These are phyloP conservation scores for Arthrobotrys iridis DNA, from an alignment of 2,329 filamentous ascomycete genomes.

Conservation along the genomic window DNA sequence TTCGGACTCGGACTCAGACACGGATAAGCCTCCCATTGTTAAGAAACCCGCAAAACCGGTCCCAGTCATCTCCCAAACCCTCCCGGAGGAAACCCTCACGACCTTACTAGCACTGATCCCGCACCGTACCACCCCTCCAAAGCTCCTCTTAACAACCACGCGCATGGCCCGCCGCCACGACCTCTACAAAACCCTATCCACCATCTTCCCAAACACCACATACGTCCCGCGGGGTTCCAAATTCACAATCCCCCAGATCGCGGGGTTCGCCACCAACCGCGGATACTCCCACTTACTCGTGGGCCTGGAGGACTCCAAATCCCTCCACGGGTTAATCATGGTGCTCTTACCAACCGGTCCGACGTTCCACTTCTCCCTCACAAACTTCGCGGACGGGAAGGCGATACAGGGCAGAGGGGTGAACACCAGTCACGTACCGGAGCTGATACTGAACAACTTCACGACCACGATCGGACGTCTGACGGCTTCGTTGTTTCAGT, in stretches of 20 bases:
- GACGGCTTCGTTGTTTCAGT: conserved; percentile 84
- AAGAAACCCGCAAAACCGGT: conserved; percentile 66
- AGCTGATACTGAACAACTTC: conserved; percentile 93
- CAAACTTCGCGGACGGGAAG: conserved; percentile 88
- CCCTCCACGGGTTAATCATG: conserved; percentile 81
- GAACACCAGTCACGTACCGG: conserved; percentile 87
- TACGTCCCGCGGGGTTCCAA: conserved; percentile 91
- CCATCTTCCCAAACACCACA: conserved; percentile 79
- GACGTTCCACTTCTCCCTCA: conserved; percentile 90
- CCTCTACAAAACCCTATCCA: conserved; percentile 79
- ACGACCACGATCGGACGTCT: conserved; percentile 89
- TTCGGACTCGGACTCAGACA: conserved; percentile 64
- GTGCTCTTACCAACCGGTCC: conserved; percentile 85
- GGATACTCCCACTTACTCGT: conserved; percentile 82
- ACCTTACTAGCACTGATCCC: conserved; percentile 63
- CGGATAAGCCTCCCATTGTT: conserved; percentile 50
- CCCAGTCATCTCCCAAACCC: conserved; percentile 70
- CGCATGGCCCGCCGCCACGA: conserved; percentile 88
- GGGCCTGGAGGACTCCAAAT: conserved; percentile 88
- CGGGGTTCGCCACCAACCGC: conserved; percentile 78
- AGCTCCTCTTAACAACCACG: conserved; percentile 90
- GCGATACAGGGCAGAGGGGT: conserved; percentile 90
- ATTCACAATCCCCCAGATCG: conserved; percentile 90
- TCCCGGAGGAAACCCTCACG: conserved; percentile 71
- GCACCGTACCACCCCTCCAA: conserved; percentile 72